phyloP scores from a whole-genome alignment of 768 basidiomycete genomes.

The Auriscalpium vulgare region DNA sequence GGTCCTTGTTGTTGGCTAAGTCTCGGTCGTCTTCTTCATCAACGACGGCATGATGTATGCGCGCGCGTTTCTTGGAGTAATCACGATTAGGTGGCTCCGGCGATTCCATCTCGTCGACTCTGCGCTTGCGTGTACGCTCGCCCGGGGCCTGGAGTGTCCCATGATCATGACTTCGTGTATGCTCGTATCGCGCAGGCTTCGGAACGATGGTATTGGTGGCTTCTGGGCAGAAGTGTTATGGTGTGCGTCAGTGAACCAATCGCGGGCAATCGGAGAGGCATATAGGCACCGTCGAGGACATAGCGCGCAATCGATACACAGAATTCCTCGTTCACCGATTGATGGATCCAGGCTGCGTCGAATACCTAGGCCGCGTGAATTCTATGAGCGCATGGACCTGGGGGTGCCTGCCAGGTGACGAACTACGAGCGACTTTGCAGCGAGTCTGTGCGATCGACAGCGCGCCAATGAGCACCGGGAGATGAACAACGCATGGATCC shows the following conservation, averaged over 20 bases:
- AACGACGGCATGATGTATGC: background rate
- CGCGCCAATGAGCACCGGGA: no score
- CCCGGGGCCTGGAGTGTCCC: background rate
- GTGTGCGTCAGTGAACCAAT: background rate
- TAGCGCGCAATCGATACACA: background rate
- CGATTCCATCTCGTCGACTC: background rate
- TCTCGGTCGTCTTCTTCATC: no score
- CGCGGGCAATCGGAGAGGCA: background rate
- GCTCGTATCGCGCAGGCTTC: background rate
- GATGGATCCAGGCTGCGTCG: background rate
- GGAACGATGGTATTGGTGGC: background rate
- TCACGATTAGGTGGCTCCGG: background rate
- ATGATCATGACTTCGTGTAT: background rate
- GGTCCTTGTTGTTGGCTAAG: background rate
- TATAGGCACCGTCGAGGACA: slow-evolving; percentile 1
- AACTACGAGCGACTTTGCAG: background rate
- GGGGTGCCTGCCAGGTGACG: background rate
- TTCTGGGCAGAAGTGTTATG: background rate
- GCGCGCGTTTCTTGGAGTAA: background rate
- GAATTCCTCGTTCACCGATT: background rate
- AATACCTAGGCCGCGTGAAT: background rate
- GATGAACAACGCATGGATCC: no score
- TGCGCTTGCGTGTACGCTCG: background rate
- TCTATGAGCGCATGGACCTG: background rate
- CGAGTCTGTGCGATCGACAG: background rate